Evolutionary conservation across 2,329 filamentous ascomycete species (phyloP).

Genomic region (Aspergillus novofumigatus): DNA sequence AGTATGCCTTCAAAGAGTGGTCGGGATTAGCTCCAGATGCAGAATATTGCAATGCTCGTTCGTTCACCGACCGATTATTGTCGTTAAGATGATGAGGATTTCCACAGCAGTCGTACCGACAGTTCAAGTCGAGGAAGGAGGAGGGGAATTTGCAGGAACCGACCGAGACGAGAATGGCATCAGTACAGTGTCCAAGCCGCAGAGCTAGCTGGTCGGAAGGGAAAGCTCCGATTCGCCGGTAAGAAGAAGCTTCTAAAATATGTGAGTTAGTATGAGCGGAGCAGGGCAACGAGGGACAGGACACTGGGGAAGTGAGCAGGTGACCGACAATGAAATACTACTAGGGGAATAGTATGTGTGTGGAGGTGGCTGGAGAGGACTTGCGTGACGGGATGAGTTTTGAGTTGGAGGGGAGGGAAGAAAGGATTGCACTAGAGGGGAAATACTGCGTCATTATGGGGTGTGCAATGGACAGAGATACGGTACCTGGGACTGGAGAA

Average conservation of each 20-base stretch:
- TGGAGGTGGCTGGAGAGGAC: constrained; percentile 20
- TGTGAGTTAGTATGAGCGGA: constrained; percentile 13
- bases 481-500: not conserved
- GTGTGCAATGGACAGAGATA: constrained; percentile 12
- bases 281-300: constrained; percentile 1
- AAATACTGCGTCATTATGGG: constrained; percentile 37
- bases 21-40: not conserved
- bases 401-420: constrained; percentile 12
- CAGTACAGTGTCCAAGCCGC: constrained; percentile 12
- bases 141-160: constrained; percentile 3
- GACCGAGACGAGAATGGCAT: constrained; percentile 7
- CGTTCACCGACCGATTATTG: not conserved
- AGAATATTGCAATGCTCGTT: not conserved
- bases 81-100: not conserved
- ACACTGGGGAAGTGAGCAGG: not conserved
- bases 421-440: constrained; percentile 10
- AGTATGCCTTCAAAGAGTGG: not conserved
- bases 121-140: not conserved
- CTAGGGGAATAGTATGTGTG: constrained; percentile 19
- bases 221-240: constrained; percentile 22
- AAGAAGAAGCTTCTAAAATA: constrained; percentile 11
- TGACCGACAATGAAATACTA: not conserved
- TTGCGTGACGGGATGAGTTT: constrained; percentile 17
- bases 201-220: constrained; percentile 19
- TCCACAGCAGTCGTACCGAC: not conserved